Percentiles rank a stretch among this genome's conserved stretches.
phyloP scores from a whole-genome alignment of 176 grass and related monocot species.

The Elymus sibiricus region DNA sequence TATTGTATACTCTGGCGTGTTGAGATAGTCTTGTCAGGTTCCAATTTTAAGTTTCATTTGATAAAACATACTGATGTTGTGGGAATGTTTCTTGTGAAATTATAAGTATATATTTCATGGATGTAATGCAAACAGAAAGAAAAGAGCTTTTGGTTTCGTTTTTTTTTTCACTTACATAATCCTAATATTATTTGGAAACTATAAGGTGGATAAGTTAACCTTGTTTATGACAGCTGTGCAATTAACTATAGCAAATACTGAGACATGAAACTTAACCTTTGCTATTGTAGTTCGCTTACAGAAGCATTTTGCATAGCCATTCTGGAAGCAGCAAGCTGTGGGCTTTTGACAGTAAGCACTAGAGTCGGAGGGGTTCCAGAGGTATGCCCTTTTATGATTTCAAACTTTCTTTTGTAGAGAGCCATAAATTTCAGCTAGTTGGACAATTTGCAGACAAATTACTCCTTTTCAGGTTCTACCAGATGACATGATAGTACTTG shows the following conservation, averaged over 20 bases:
- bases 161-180: not conserved
- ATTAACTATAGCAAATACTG: constrained; percentile 1
- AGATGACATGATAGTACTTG: constrained; percentile 97
- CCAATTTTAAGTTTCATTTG: not conserved
- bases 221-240: not conserved
- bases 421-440: not conserved
- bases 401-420: constrained; percentile 10
- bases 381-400: constrained; percentile 30
- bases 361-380: constrained; percentile 95
- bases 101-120: not conserved
- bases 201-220: not conserved
- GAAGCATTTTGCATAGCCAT: constrained; percentile 99
- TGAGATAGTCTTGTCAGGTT: not conserved
- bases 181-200: constrained; percentile 13
- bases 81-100: not conserved
- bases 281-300: constrained; percentile 81
- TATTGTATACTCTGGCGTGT: not conserved
- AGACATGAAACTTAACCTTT: not conserved
- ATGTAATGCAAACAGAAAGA: constrained; percentile 4
- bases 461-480: constrained; percentile 71
- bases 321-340: constrained; percentile 96
- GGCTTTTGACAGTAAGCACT: constrained; percentile 93
- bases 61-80: not conserved
- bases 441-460: not conserved
- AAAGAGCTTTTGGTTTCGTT: not conserved